phyloP scores from a whole-genome alignment of 345 rosid species.

The Syzygium aromaticum region DNA sequence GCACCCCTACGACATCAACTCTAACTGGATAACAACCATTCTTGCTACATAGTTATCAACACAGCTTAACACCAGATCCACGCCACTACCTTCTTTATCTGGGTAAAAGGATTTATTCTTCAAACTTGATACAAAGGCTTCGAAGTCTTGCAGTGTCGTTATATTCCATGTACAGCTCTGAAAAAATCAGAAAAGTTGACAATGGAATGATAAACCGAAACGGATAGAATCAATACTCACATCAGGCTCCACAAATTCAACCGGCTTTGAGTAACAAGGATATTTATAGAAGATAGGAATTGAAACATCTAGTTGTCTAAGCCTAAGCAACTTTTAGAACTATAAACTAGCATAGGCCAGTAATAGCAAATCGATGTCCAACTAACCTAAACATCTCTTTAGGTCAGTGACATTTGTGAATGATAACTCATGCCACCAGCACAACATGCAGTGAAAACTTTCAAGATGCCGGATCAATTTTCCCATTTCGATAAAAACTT shows the following conservation, averaged over 20 bases:
- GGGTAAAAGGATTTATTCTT: conserved; percentile 53
- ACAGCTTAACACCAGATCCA: conserved; percentile 94
- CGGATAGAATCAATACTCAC: neutral
- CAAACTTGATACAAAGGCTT: conserved; percentile 75
- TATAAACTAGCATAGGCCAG: neutral
- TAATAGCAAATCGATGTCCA: neutral
- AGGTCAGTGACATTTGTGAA: neutral
- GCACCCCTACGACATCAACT: neutral
- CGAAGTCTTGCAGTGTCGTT: conserved; percentile 89
- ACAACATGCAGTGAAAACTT: neutral
- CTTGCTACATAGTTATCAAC: conserved; percentile 97
- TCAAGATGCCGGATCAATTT: neutral
- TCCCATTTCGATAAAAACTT: neutral
- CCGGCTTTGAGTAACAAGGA: neutral
- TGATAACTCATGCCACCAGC: neutral
- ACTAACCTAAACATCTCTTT: neutral
- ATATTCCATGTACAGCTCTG: conserved; percentile 94
- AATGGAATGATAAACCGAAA: neutral
- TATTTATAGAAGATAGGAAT: neutral
- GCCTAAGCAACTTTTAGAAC: neutral
- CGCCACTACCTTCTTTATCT: conserved; percentile 68
- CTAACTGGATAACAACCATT: conserved; percentile 97
- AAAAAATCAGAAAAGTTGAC: neutral
- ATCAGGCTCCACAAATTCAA: neutral
- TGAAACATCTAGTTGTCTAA: neutral